Base-by-base conservation (phyloP, 495 filamentous ascomycete genomes). In the Xylaria longipes region DNA sequence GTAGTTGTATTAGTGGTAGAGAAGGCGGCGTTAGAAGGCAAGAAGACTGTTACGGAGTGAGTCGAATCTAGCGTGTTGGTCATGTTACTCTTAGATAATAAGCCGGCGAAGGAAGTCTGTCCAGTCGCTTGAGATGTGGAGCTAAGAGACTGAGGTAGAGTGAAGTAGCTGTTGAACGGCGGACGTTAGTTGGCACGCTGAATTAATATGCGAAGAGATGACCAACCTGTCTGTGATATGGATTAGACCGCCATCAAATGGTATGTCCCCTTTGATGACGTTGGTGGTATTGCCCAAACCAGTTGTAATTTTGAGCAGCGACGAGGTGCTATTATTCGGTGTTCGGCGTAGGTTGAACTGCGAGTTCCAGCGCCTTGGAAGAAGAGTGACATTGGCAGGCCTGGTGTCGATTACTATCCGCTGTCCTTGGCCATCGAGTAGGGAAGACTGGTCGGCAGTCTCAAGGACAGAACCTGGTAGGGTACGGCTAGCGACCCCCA, bases 61-160 rank as follows among this genome's bases (percentile, higher is more conserved):
- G 75, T 78, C 29, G 48, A 45, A 50, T 76, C 74, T 17, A 85
- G 70, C 43, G 82, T 85, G 56, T 80, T 79, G 39, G 80, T 82
- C 57, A 82, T 72, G 69, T 85, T 84, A 73, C 82, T 85, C 20
- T 73, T 81, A 41, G 78, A 83, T 52, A 78, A 77, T 20, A 75
- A 25, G 65, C 60, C 39, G 20, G 68, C 58, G 68, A 79, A 75
- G 35, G 71, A 52, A 1, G 76, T 75, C 65, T 74, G 74, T 15
- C 74, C 67, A 62, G 56, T 74, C 2, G 61, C 46, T 39, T 20
- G 11, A 3, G 43, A 46, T 20, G 43, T 46, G 4, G 12, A 15
- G 12, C 43, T 46, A 12, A 46, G 43, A 20, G 12, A 15, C 17
- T 46, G 12, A 20, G 43, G 43, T 15, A 46, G 43, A 20, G 43